Evolutionary conservation across 177 flowering plant genomes (phyloP), one percentile per base, ranked within the genome.

Genomic region (Telopea speciosissima): DNA sequence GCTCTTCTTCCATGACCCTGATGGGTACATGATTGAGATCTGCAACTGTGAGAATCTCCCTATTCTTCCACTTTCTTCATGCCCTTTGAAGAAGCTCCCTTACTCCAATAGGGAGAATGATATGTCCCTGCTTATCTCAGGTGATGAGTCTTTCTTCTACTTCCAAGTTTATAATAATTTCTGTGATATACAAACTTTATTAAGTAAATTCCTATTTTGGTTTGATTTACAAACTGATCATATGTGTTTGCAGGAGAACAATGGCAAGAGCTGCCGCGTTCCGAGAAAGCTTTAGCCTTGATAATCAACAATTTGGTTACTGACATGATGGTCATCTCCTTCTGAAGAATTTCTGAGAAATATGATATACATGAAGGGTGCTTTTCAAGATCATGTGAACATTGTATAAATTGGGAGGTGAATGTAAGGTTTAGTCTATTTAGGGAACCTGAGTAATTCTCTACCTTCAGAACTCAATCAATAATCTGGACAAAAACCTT

Each of bases 1-100:
- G 52, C 68, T 83, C 2, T 83, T 83, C 70, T 83, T 81, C 72
- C 86, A 83, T 22, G 86, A 83, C 74, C 84, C 86, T 0, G 81
- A 83, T 70, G 84, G 82, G 10, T 62, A n/a, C 21, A 79, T 83
- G 84, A 78, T 83, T 8, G 86, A 83, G 66, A 74, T 83, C n/a
- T 83, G 86, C 75, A 73, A 83, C 74, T 83, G 84, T 62, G 82
- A 83, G 52, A 74, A 72, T 45, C 70, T 83, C 9, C 86, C 84
- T 5, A 80, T 79, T 42, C 36, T 82, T 54, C 25, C 63, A 74
- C 75, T 44, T 12, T 49, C 54, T 12, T 49, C 54, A 49, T 49
- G 54, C 8, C 54, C 54, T 11, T 19, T 49, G 14, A 11, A 49
- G 54, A 49, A 49, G 17, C 16, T 12, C 3, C 54, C 54, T 13